Base-by-base conservation (phyloP, 345 rosid species). In the Geranium rotundifolium region DNA sequence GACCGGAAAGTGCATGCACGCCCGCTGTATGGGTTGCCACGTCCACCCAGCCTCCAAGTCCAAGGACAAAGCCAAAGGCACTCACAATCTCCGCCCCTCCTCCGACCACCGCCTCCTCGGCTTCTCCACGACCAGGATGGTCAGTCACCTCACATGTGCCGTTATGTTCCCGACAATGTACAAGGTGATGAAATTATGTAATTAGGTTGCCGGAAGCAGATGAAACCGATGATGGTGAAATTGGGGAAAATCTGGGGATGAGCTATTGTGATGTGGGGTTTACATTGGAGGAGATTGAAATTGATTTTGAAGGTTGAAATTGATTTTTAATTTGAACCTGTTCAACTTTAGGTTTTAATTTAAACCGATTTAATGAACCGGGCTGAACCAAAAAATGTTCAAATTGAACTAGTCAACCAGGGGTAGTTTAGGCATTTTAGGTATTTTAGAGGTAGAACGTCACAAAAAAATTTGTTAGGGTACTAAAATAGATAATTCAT, bases 41-140 rank as follows among this genome's bases (percentile, higher is more conserved):
- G 12, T 67, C 69, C 76, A 74, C 66, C 89, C 89, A 0, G 69
- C 67, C 27, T 65, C 64, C 19, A 84, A 84, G 77, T 69, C 84
- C 65, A 75, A 67, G 70, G 81, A 72, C 73, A 87, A 84, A 74
- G 52, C 86, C 65, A 87, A 84, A 65, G 90, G 90, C 0, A 29
- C 72, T 46, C 85, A 77, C 0, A 86, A 84, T 80, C 29, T 77
- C 20, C 81, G 70, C 75, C 81, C 90, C 16, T 55, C 52, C 18
- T 78, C 82, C 5, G 74, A 71, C 61, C 67, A 68, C 54, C 72
- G 67, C 8, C 71, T 71, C 39, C 30, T 73, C 1, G 80, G 92
- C 58, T 34, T 69, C 34, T 87, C 86, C 16, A 91, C 89, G 34
- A 63, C 88, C 0, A 80, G 63, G 17, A 62, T 83, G 4, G 78